Conservation (phyloP, 1,139 yeast species). For the Candida sp. region DNA sequence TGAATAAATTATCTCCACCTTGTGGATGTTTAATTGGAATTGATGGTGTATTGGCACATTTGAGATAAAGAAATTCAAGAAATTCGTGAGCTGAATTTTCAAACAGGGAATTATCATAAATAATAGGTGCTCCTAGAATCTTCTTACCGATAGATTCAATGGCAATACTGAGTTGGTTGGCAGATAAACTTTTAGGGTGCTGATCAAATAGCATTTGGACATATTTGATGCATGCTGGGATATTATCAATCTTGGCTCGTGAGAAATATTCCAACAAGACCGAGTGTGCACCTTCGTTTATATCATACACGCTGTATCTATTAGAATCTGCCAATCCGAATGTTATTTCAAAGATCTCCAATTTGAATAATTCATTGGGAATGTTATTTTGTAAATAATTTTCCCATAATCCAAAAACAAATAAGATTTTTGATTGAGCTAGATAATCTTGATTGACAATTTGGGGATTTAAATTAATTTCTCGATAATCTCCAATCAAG, state of each 20-base stretch:
- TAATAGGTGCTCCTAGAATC: slow-evolving; percentile 41
- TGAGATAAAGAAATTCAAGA: slow-evolving; percentile 37
- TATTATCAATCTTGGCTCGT: slow-evolving; percentile 16
- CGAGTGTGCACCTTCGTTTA: slow-evolving; percentile 68
- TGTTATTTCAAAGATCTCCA: slow-evolving; percentile 40
- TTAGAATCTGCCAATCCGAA: slow-evolving; percentile 36
- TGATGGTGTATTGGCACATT: slow-evolving; percentile 25
- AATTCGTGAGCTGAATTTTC: slow-evolving; percentile 32
- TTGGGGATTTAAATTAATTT: slow-evolving; percentile 34
- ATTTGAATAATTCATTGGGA: slow-evolving; percentile 21
- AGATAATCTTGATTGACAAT: slow-evolving; percentile 29
- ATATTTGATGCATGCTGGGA: slow-evolving; percentile 31
- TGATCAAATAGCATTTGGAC: slow-evolving; percentile 36
- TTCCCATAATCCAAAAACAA: slow-evolving; percentile 59
- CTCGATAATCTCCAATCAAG: slow-evolving; percentile 38
- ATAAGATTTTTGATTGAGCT: slow-evolving; percentile 50
- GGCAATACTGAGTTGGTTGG: slow-evolving; percentile 58
- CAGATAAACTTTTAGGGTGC: slow-evolving; percentile 55
- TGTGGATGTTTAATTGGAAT: slow-evolving; percentile 14
- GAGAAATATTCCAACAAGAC: slow-evolving; percentile 51
- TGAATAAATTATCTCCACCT: slow-evolving; percentile 13
- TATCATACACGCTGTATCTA: slow-evolving; percentile 24
- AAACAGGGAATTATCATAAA: slow-evolving; percentile 17
- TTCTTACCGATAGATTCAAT: slow-evolving; percentile 51
- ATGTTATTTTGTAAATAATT: slow-evolving; percentile 41